Base-by-base conservation (phyloP, 2,329 filamentous ascomycete species). In the Exophiala bonariae region DNA sequence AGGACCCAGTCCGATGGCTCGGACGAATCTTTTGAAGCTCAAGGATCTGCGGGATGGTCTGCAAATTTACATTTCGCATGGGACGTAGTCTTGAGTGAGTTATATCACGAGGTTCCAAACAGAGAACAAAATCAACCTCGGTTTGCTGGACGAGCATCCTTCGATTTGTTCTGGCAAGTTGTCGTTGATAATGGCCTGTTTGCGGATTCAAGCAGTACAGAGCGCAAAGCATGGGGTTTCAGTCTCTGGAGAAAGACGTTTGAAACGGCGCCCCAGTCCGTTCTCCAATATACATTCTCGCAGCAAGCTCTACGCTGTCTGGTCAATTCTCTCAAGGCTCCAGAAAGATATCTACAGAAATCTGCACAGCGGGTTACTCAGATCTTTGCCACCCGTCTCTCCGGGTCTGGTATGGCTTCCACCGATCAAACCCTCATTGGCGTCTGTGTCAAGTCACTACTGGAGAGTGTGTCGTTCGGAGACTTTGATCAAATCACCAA, bases 151-250 rank as follows among this genome's bases (percentile, higher is more conserved):
- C 4, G 63, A 26, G 46, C 71, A 17, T 65, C 59, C 18, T 90
- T 96, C 62, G 75, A 78, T 38, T 81, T 86, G 37, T 95, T 96
- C 63, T 97, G 92, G 91, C 81, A 81, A 32, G 83, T 89, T 35
- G 84, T 88, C 46, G 85, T 97, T 50, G 91, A 96, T 67, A 87
- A 92, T 63, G 86, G 87, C 7, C 77, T 96, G 3, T 96, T 97
- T 64, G 85, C 88, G 4, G 81, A 85, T 47, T 82, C 80, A 9
- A 86, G 91, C 6, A 95, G 90, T 1, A 83, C 91, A 34, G 89
- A 91, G 58, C 86, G 95, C 46, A 97, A 96, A 67, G 89, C 89
- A 61, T 90, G 89, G 67, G 93, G 93, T 0, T 92, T 97, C 68
- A 82, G 91, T 60, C 79, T 97, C 2, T 89, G 96, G 61, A 83